These are phyloP conservation scores for Penicillium sp. DNA, from an alignment of 2,329 filamentous ascomycete species.

Conservation along the genomic window DNA sequence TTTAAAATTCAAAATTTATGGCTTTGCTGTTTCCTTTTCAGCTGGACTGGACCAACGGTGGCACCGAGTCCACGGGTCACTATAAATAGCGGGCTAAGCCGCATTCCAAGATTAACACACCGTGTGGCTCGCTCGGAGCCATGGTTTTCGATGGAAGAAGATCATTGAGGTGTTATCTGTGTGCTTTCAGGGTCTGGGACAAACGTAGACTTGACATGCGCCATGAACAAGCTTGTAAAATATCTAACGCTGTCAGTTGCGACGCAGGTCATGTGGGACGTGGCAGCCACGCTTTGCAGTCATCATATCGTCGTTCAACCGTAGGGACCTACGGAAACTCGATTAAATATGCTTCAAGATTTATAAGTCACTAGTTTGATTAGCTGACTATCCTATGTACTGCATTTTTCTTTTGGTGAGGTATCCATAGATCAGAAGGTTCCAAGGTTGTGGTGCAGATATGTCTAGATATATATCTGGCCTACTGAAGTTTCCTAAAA, in stretches of 20 bases:
- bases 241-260: not conserved
- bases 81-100: constrained; percentile 2
- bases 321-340: not conserved
- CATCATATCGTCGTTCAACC: not conserved
- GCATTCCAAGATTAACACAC: not conserved
- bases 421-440: no score
- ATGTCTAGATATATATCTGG: not conserved
- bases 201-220: not conserved
- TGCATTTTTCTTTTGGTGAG: no score
- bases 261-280: not conserved
- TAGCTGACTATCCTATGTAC: no score
- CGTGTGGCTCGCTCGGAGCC: not conserved
- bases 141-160: not conserved
- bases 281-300: not conserved
- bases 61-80: not conserved
- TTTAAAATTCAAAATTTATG: no score
- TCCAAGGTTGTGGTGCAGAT: not conserved
- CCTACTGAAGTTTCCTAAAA: not conserved
- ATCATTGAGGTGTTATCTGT: not conserved
- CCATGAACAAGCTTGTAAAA: not conserved
- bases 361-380: no score
- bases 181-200: constrained; percentile 3
- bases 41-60: not conserved
- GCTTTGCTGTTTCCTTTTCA: not conserved
- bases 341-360: not conserved